Conservation (phyloP, 352 stramenopile species). For the Phytophthora citricola region DNA sequence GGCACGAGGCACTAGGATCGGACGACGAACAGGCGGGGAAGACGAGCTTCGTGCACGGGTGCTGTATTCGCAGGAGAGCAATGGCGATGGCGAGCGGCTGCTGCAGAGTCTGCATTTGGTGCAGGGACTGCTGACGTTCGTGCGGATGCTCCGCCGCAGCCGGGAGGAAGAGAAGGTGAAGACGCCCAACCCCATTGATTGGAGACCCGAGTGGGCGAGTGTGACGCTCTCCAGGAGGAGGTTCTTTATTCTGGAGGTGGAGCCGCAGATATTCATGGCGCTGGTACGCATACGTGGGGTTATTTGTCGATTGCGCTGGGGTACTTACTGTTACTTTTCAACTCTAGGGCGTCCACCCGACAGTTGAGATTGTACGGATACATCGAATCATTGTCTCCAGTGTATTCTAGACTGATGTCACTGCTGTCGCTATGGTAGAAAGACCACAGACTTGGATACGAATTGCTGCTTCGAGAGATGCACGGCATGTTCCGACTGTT, state of each 20-base stretch:
- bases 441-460: constrained; percentile 44
- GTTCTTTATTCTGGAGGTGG: constrained; percentile 61
- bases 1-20: constrained; percentile 65
- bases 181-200: neutral
- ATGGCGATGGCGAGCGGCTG: constrained; percentile 7
- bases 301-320: constrained; percentile 5
- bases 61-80: constrained; percentile 37
- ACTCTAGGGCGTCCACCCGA: constrained; percentile 37
- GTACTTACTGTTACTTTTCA: neutral
- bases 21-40: constrained; percentile 73
- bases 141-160: constrained; percentile 34
- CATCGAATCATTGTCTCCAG: neutral
- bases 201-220: constrained; percentile 47
- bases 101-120: constrained; percentile 57
- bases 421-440: constrained; percentile 26
- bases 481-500: constrained; percentile 67
- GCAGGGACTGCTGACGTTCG: constrained; percentile 63
- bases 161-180: neutral
- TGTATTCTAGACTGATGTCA: constrained; percentile 3
- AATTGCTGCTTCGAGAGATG: constrained; percentile 47
- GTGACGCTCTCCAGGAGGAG: constrained; percentile 45
- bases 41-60: constrained; percentile 58
- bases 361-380: constrained; percentile 40
- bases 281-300: constrained; percentile 36
- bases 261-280: constrained; percentile 67